Percentiles rank a stretch among this genome's conserved stretches.
Evolutionary conservation across 1,139 yeast genomes (phyloP).

Genomic region (Yamadazyma dendronema): DNA sequence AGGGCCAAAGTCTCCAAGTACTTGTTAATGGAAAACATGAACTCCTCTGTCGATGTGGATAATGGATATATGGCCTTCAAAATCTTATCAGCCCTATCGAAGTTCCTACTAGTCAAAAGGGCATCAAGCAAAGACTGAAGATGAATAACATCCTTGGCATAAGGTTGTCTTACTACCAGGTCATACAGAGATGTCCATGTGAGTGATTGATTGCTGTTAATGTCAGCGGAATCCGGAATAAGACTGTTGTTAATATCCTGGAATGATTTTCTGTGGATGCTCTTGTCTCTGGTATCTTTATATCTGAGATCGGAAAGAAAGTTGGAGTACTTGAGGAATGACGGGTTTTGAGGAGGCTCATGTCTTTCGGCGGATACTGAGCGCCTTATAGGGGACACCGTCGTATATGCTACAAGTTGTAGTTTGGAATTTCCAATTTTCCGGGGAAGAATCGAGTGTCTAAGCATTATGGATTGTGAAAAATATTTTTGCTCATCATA

Average conservation of each 20-base stretch:
- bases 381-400: not conserved
- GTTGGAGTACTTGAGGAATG: not conserved
- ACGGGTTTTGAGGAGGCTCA: not conserved
- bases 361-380: not conserved
- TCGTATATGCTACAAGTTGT: not conserved
- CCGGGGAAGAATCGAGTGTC: not conserved
- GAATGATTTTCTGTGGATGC: conserved; percentile 1
- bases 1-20: conserved; percentile 35
- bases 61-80: conserved; percentile 55
- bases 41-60: conserved; percentile 30
- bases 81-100: conserved; percentile 69
- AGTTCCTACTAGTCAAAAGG: conserved; percentile 65
- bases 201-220: conserved; percentile 6
- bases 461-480: not conserved
- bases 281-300: not conserved
- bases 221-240: not conserved
- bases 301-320: not conserved
- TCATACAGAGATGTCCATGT: conserved; percentile 44
- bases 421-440: not conserved
- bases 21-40: conserved; percentile 35
- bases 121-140: conserved; percentile 81
- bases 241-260: not conserved
- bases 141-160: conserved; percentile 59
- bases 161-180: conserved; percentile 44
- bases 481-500: not conserved